phyloP scores from a whole-genome alignment of 148 eudicot species.

The Hydrangea macrophylla region DNA sequence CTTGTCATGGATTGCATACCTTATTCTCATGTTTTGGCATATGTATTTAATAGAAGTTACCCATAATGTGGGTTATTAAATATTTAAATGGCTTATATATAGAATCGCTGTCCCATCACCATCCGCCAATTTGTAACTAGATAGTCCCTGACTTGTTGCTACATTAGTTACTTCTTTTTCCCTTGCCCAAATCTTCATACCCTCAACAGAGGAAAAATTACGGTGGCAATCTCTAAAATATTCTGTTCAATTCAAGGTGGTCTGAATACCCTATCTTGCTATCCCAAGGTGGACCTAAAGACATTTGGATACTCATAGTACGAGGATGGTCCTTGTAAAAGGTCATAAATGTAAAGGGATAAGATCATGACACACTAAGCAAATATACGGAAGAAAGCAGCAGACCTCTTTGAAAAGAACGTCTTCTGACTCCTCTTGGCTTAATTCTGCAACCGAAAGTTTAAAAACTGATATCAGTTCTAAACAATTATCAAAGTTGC shows the following conservation, averaged over 20 bases:
- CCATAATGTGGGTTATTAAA: not conserved
- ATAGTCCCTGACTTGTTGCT: not conserved
- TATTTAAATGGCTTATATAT: not conserved
- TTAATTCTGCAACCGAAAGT: constrained; percentile 57
- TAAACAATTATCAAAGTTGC: not conserved
- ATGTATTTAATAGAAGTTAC: not conserved
- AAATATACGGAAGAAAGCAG: constrained; percentile 12
- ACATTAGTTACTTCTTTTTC: not conserved
- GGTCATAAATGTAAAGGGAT: not conserved
- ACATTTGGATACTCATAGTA: not conserved
- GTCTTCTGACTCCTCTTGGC: constrained; percentile 85
- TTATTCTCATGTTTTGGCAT: too few relatives aligned
- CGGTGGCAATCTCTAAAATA: not conserved
- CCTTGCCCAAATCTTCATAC: not conserved
- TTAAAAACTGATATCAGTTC: not conserved
- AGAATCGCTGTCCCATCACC: not conserved
- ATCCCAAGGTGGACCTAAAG: not conserved
- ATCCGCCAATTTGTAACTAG: not conserved
- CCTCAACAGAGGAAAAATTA: too few relatives aligned
- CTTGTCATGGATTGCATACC: too few relatives aligned
- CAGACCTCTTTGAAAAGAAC: constrained; percentile 89
- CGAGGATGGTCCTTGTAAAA: not conserved
- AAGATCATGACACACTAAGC: not conserved
- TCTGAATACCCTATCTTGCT: not conserved
- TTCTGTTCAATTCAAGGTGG: not conserved